phyloP scores from a whole-genome alignment of 164 flowering plant species.

The Magnolia officinalis region DNA sequence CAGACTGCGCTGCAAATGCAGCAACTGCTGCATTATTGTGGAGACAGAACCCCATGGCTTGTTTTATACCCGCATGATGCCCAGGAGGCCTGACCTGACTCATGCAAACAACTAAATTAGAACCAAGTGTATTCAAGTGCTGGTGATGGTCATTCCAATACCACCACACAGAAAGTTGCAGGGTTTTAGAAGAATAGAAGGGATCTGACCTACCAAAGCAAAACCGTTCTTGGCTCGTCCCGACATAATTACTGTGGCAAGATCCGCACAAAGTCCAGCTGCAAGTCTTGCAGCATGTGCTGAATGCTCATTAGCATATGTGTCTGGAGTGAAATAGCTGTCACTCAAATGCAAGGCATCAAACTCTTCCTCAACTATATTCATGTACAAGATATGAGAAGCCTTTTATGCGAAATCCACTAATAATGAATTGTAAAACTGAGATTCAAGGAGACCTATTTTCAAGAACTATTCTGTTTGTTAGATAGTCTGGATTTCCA shows the following conservation, averaged over 20 bases:
- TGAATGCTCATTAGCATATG: conserved; percentile 95
- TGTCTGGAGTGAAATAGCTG: conserved; percentile 96
- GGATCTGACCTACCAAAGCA: conserved; percentile 65
- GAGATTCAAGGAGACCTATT: neutral
- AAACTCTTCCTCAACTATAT: neutral
- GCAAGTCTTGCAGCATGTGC: conserved; percentile 94
- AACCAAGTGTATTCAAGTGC: neutral
- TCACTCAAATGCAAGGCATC: conserved; percentile 15
- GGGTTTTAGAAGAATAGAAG: neutral
- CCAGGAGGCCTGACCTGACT: conserved; percentile 97
- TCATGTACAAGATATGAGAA: neutral
- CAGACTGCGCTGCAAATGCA: conserved; percentile 75
- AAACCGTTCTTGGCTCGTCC: conserved; percentile 88
- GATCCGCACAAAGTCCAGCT: conserved; percentile 96
- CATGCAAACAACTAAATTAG: conserved; percentile 13
- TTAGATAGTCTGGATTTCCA: no score
- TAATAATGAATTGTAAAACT: neutral
- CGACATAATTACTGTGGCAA: conserved; percentile 63
- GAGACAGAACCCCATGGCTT: conserved; percentile 96
- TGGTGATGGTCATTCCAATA: neutral
- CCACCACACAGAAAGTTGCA: neutral
- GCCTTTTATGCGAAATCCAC: neutral
- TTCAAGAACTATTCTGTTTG: neutral
- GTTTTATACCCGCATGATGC: conserved; percentile 93
- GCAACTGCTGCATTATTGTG: conserved; percentile 99